phyloP scores from a whole-genome alignment of 345 rosid species.

The Raphanus raphanistrum region DNA sequence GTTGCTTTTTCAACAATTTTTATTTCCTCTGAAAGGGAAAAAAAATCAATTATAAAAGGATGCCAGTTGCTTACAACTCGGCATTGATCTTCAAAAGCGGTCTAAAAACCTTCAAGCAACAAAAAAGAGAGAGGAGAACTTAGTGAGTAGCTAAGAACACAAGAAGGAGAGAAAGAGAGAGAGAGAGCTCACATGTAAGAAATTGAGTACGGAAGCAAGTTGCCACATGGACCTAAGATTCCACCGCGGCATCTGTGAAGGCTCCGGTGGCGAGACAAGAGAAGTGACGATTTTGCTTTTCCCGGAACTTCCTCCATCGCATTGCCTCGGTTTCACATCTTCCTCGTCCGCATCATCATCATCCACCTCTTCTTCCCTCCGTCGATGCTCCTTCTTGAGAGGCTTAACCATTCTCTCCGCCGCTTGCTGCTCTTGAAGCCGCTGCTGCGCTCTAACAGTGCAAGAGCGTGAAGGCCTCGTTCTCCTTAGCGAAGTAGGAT shows the following conservation, averaged over 20 bases:
- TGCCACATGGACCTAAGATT: constrained; percentile 93
- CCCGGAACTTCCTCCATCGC: constrained; percentile 45
- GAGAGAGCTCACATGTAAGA: constrained; percentile 72
- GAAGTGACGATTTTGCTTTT: constrained; percentile 67
- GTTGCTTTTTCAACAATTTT: constrained; percentile 84
- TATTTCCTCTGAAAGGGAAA: constrained; percentile 64
- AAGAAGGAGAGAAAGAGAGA: not conserved
- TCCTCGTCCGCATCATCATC: constrained; percentile 36
- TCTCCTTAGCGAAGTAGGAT: constrained; percentile 46
- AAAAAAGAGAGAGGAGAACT: not conserved
- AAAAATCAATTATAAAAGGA: not conserved
- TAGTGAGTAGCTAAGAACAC: not conserved
- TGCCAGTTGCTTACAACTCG: constrained; percentile 66
- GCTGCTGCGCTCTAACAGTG: constrained; percentile 73
- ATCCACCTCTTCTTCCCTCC: constrained; percentile 60
- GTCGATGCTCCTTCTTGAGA: constrained; percentile 56
- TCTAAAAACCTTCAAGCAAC: constrained; percentile 66
- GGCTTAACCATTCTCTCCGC: constrained; percentile 59
- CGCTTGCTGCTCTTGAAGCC: constrained; percentile 59
- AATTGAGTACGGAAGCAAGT: constrained; percentile 85
- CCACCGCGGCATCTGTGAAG: constrained; percentile 79
- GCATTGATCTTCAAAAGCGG: constrained; percentile 65
- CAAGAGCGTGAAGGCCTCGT: constrained; percentile 90
- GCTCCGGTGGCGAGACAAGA: constrained; percentile 68
- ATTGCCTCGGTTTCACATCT: constrained; percentile 50